Conservation (phyloP, 768 basidiomycete genomes). For the Termitomyces titanicus region DNA sequence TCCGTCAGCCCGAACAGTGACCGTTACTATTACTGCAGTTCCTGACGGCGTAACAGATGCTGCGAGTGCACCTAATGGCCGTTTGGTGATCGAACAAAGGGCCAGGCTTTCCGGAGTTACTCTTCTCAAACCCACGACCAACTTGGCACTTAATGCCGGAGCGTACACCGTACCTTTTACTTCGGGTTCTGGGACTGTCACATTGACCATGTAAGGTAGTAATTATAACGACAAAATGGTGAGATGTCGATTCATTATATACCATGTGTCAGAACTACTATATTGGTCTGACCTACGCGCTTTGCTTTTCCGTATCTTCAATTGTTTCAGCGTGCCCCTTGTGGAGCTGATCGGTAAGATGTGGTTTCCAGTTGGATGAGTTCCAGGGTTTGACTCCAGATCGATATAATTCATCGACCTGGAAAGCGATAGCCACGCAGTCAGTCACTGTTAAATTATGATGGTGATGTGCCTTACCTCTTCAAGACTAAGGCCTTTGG, state of each 20-base stretch:
- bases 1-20: conserved; percentile 32
- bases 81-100: conserved; percentile 42
- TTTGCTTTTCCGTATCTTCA: conserved; percentile 16
- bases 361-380: conserved; percentile 56
- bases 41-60: conserved; percentile 36
- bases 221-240: not conserved
- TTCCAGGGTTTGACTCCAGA: conserved; percentile 67
- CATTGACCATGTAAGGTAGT: conserved; percentile 18
- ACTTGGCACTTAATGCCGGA: conserved; percentile 37
- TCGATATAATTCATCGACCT: conserved; percentile 76
- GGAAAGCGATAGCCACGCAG: not conserved
- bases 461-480: conserved; percentile 38
- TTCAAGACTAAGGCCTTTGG: conserved; percentile 72
- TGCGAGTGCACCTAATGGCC: conserved; percentile 42
- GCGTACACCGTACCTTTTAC: conserved; percentile 43
- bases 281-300: not conserved
- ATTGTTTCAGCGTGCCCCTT: conserved; percentile 20
- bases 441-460: not conserved
- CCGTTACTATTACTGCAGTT: conserved; percentile 35
- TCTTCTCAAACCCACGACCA: conserved; percentile 35
- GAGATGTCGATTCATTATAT: conserved; percentile 3
- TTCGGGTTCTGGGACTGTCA: conserved; percentile 34
- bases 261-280: not conserved
- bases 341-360: conserved; percentile 38
- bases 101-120: conserved; percentile 34